Base-by-base conservation (phyloP, 805 yeast genomes). In the Hanseniaspora guilliermondii region DNA sequence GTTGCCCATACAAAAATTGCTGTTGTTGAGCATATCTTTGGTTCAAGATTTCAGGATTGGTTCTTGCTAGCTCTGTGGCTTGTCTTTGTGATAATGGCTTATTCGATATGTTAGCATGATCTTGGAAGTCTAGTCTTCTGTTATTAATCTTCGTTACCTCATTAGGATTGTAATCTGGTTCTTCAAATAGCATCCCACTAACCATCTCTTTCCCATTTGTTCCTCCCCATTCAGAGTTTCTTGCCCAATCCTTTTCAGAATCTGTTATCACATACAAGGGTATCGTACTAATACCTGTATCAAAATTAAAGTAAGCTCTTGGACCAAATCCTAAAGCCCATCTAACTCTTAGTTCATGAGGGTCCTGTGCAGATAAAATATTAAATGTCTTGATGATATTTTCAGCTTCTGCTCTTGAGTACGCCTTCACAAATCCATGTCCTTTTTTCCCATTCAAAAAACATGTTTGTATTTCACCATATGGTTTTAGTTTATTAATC, bases 301-400 rank as follows among this genome's bases (percentile, higher is more conserved):
- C 89, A 69, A 93, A 93, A 69, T 93, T 94, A 67, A 96, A 87
- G 73, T 97, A 91, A 68, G 93, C 97, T 72, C 98, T 80, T 53
- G 98, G 98, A 4, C 98, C 98, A 64, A 85, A 93, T 1, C 98
- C 98, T 58, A 93, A 97, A 60, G 97, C 98, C 98, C 98, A 93
- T 65, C 96, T 78, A 4, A 94, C 86, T 69, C 97, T 79, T 60
- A 93, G 73, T 36, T 49, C 50, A 30, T 52, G 48, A 4, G 32
- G 55, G 22, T 52, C 55, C 16, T 49, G 53, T 6, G 54, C 39
- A 24, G 57, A 38, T 70, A 66, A 60, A 79, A 72, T 65, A 63
- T 80, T 80, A 70, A 89, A 87, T 41, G 80, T 77, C 40, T 77
- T 73, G 56, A 87, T 76, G 14, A 88, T 88, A 57, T 74, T 78